Conservation (phyloP, 2,329 filamentous ascomycete genomes). For the Penicillium aurantiogriseum region DNA sequence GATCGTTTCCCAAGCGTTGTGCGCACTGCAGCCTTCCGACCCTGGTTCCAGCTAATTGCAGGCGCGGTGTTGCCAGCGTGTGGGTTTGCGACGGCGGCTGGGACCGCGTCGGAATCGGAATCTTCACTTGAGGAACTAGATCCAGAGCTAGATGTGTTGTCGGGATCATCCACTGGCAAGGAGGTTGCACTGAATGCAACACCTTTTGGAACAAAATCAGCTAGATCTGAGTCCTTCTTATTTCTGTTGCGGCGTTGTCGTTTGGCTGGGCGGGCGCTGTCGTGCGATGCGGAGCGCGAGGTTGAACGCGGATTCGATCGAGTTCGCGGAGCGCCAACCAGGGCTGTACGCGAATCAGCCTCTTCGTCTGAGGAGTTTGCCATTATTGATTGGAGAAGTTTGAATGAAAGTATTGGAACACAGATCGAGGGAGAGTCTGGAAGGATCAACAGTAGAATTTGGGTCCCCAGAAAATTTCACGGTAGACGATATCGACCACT, state of each 20-base stretch:
- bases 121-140: constrained; percentile 18
- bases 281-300: constrained; percentile 23
- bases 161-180: constrained; percentile 36
- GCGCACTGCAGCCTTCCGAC: constrained; percentile 42
- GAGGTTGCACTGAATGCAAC: constrained; percentile 35
- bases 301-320: constrained; percentile 24
- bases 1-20: constrained; percentile 41
- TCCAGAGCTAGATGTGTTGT: constrained; percentile 33
- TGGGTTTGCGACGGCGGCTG: constrained; percentile 16
- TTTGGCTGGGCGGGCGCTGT: constrained; percentile 27
- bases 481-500: constrained; percentile 11
- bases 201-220: constrained; percentile 41
- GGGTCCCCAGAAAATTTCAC: constrained; percentile 26
- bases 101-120: constrained; percentile 12
- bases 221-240: constrained; percentile 24
- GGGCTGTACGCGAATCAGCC: constrained; percentile 48
- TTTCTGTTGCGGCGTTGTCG: constrained; percentile 29
- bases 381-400: not conserved
- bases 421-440: not conserved
- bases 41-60: constrained; percentile 47
- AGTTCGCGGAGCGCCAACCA: constrained; percentile 42
- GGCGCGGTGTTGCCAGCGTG: constrained; percentile 28
- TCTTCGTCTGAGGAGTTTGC: constrained; percentile 30
- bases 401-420: not conserved
- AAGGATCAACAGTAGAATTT: constrained; percentile 1